phyloP scores from a whole-genome alignment of 306 rosid genomes.

The Vigna mungo region DNA sequence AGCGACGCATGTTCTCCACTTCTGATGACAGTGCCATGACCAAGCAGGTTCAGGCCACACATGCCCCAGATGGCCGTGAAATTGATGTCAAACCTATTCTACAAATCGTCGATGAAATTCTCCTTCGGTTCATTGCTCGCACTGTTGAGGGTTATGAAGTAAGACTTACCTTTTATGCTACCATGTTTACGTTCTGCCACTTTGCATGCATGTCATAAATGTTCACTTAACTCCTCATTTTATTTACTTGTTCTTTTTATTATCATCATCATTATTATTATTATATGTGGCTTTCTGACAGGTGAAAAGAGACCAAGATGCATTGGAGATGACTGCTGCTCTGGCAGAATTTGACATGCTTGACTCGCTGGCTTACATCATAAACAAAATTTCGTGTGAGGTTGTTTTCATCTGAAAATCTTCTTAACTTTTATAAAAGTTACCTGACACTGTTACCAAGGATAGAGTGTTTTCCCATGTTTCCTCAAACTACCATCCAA shows the following conservation, averaged over 20 bases:
- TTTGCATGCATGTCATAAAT: not conserved
- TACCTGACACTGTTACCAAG: not conserved
- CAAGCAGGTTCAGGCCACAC: constrained; percentile 77
- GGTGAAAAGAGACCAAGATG: constrained; percentile 57
- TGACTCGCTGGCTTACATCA: constrained; percentile 65
- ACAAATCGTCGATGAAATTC: constrained; percentile 58
- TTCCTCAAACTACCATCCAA: not conserved
- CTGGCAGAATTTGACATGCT: constrained; percentile 56
- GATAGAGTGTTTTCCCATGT: constrained; percentile 14
- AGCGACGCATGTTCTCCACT: constrained; percentile 53
- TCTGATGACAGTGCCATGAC: constrained; percentile 77
- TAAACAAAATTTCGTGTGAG: constrained; percentile 79
- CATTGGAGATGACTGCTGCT: constrained; percentile 54
- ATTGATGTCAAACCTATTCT: constrained; percentile 74
- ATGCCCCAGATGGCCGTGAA: constrained; percentile 65
- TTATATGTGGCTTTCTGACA: constrained; percentile 36
- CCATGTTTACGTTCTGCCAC: not conserved
- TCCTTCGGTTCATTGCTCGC: constrained; percentile 54
- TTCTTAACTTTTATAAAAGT: constrained; percentile 35
- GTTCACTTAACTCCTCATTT: not conserved
- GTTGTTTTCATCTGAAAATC: constrained; percentile 45
- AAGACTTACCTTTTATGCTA: not conserved
- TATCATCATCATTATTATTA: not conserved
- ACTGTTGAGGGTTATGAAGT: constrained; percentile 54
- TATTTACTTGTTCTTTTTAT: too few species aligned